Evolutionary conservation across 1,284 basidiomycete species (phyloP).

Genomic region (Cryptococcus deneoformans): DNA sequence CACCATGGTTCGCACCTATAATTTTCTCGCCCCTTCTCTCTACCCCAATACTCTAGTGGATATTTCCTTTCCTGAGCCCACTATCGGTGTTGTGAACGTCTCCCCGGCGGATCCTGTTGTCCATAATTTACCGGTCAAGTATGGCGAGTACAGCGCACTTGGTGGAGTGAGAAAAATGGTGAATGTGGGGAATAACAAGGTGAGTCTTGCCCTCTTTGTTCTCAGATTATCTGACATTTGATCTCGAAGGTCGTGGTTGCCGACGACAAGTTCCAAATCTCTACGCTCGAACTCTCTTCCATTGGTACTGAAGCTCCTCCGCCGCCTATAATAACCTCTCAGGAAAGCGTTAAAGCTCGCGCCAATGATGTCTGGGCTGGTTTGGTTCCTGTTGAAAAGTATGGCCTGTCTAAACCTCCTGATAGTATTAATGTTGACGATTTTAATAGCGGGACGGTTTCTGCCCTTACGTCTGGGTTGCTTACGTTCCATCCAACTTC

Average conservation of each 20-base stretch:
- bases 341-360: slow-evolving; percentile 17
- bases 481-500: slow-evolving; percentile 19
- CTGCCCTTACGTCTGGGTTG: slow-evolving; percentile 41
- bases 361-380: slow-evolving; percentile 37
- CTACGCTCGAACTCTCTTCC: slow-evolving; percentile 20
- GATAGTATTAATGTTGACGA: background rate
- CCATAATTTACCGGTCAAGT: slow-evolving; percentile 38
- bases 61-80: slow-evolving; percentile 34
- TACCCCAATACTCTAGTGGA: slow-evolving; percentile 46
- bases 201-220: slow-evolving; percentile 4
- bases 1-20: slow-evolving; percentile 30
- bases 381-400: slow-evolving; percentile 23
- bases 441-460: slow-evolving; percentile 27
- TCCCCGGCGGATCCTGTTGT: slow-evolving; percentile 36
- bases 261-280: slow-evolving; percentile 39
- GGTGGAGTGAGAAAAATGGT: slow-evolving; percentile 38
- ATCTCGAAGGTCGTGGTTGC: slow-evolving; percentile 27
- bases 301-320: slow-evolving; percentile 14
- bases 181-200: slow-evolving; percentile 14
- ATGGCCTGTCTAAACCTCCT: background rate
- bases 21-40: slow-evolving; percentile 43
- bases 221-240: background rate
- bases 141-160: slow-evolving; percentile 32
- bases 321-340: slow-evolving; percentile 21
- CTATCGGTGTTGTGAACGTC: slow-evolving; percentile 12